Conservation (phyloP, 2,329 filamentous ascomycete genomes). For the Exophiala oligosperma region DNA sequence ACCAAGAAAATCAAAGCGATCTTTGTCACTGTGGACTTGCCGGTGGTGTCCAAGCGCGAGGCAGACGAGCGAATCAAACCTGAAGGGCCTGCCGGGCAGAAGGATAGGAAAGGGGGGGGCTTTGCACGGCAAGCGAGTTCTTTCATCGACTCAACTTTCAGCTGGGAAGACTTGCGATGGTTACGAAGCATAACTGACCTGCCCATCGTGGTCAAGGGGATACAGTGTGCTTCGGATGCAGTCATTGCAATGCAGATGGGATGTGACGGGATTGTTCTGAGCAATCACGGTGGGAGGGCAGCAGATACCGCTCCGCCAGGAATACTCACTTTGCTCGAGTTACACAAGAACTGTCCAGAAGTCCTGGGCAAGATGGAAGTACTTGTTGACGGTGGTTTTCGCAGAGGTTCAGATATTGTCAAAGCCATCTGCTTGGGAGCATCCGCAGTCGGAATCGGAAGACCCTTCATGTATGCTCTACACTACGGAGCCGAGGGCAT, state of each 20-base stretch:
- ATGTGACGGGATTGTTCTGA: constrained; percentile 55
- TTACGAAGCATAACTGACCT: constrained; percentile 48
- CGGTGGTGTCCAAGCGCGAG: constrained; percentile 56
- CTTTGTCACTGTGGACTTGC: constrained; percentile 56
- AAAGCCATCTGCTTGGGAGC: constrained; percentile 56
- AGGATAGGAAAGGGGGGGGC: constrained; percentile 55
- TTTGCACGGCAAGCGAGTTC: constrained; percentile 38
- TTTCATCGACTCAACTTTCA: constrained; percentile 53
- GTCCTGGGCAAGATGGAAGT: constrained; percentile 44
- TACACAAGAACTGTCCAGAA: constrained; percentile 53
- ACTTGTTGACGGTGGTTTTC: constrained; percentile 55
- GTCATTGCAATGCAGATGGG: constrained; percentile 50
- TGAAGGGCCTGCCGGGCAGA: constrained; percentile 28
- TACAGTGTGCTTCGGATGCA: constrained; percentile 58
- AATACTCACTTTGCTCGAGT: constrained; percentile 61
- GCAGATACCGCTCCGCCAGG: constrained; percentile 48
- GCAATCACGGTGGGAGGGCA: constrained; percentile 60
- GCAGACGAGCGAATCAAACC: constrained; percentile 54
- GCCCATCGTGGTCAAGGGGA: constrained; percentile 57
- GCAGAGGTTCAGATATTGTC: constrained; percentile 54
- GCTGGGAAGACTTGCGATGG: constrained; percentile 57
- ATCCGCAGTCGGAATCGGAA: constrained; percentile 54
- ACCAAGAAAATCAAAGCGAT: constrained; percentile 43
- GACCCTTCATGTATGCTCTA: constrained; percentile 55
- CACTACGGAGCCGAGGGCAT: constrained; percentile 57